A percentile compares a stretch with the other conserved stretches of the same genome.
phyloP scores from a whole-genome alignment of 1,284 basidiomycete species.

The Heliocybe sulcata region DNA sequence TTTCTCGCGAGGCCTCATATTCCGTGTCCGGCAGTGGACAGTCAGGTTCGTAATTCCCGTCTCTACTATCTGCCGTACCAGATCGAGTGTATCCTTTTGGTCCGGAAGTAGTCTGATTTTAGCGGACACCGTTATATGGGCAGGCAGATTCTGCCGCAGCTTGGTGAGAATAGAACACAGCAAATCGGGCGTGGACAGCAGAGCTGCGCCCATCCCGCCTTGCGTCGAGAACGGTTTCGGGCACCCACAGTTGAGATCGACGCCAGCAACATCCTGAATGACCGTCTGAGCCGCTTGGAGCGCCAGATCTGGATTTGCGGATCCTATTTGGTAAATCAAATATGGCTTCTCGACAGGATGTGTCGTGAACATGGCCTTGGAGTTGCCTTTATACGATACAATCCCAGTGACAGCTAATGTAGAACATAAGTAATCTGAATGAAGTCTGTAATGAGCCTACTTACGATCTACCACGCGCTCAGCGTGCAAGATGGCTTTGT shows the following conservation, averaged over 20 bases:
- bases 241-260: constrained; percentile 94
- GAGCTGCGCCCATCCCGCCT: constrained; percentile 93
- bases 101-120: constrained; percentile 90
- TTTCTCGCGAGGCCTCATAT: constrained; percentile 82
- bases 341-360: constrained; percentile 94
- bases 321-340: constrained; percentile 90
- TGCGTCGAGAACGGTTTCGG: constrained; percentile 96
- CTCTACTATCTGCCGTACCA: constrained; percentile 81
- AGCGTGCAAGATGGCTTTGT: constrained; percentile 90
- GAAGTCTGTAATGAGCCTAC: constrained; percentile 21
- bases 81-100: constrained; percentile 80
- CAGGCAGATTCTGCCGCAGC: constrained; percentile 66
- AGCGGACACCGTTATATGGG: constrained; percentile 77
- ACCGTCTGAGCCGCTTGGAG: constrained; percentile 88
- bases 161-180: constrained; percentile 83
- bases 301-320: constrained; percentile 83
- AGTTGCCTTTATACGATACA: constrained; percentile 82
- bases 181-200: constrained; percentile 87
- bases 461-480: constrained; percentile 80
- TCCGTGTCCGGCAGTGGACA: constrained; percentile 92
- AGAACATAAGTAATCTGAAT: constrained; percentile 5
- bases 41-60: constrained; percentile 90
- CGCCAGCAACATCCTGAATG: constrained; percentile 84
- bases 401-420: constrained; percentile 84
- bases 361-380: constrained; percentile 83